Evolutionary conservation across 441 rosid genomes (phyloP).

Genomic region (Pelargonium myrrhifolium): DNA sequence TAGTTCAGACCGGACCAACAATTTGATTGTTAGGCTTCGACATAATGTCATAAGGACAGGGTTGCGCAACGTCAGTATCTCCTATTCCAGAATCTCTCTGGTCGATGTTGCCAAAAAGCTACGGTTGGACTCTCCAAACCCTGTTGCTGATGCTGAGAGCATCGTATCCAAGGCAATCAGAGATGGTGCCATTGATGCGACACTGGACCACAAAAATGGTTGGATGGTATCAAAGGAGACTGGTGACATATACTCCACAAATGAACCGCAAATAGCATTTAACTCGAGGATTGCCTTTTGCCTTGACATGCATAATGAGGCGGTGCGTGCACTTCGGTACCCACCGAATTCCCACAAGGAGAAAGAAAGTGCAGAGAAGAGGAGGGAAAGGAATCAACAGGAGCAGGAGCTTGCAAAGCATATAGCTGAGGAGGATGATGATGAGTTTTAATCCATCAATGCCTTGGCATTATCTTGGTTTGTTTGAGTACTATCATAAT

Average conservation of each 20-base stretch:
- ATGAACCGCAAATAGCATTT: conserved; percentile 26
- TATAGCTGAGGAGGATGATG: conserved; percentile 29
- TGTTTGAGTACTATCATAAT: too few species aligned
- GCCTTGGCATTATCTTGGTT: too few species aligned
- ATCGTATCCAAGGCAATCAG: conserved; percentile 25
- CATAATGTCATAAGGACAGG: conserved; percentile 25
- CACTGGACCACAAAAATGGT: conserved; percentile 17
- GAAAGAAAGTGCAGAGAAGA: conserved; percentile 30
- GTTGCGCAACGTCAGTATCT: conserved; percentile 20
- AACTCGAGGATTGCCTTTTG: conserved; percentile 25
- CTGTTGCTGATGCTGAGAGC: conserved; percentile 20
- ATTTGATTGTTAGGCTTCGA: conserved; percentile 23
- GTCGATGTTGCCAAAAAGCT: conserved; percentile 18
- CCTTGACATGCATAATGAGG: conserved; percentile 26
- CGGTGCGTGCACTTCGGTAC: conserved; percentile 24
- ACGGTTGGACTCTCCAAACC: conserved; percentile 21
- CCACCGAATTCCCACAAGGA: conserved; percentile 29
- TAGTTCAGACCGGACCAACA: conserved; percentile 24
- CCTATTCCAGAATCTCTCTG: conserved; percentile 23
- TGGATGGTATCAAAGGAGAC: conserved; percentile 27
- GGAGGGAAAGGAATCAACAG: conserved; percentile 32
- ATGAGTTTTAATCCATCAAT: conserved; percentile 15
- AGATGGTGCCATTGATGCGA: conserved; percentile 24
- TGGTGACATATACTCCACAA: conserved; percentile 19
- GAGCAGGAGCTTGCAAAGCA: conserved; percentile 30